These are phyloP conservation scores for Tanacetum coccineum DNA, from an alignment of 129 eudicot genomes.

Conservation along the genomic window DNA sequence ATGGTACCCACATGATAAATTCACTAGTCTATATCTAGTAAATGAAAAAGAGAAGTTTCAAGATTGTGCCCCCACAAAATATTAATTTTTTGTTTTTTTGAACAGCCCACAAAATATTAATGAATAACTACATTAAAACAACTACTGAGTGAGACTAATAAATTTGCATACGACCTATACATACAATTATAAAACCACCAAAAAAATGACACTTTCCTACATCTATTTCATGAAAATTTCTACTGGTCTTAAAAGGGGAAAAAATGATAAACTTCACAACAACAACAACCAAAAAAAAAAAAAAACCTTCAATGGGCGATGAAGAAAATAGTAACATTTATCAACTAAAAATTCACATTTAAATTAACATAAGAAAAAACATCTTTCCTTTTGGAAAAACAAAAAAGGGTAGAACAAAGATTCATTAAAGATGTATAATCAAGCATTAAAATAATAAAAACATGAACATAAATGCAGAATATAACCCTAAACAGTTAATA, in stretches of 20 bases:
- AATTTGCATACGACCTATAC: slow-evolving; percentile 9
- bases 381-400: not conserved
- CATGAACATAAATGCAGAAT: slow-evolving; percentile 24
- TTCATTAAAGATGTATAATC: slow-evolving; percentile 12
- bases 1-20: slow-evolving; percentile 38
- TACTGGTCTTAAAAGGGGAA: no score
- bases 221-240: not conserved
- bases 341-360: not conserved
- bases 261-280: no score
- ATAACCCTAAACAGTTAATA: not conserved
- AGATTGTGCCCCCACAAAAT: slow-evolving; percentile 27
- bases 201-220: slow-evolving; percentile 24
- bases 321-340: no score
- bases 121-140: slow-evolving; percentile 5
- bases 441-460: slow-evolving; percentile 10
- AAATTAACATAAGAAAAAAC: no score
- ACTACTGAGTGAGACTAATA: slow-evolving; percentile 2
- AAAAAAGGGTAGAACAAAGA: not conserved
- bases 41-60: slow-evolving; percentile 19
- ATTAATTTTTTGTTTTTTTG: no score
- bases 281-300: no score
- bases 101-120: no score
- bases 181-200: slow-evolving; percentile 17
- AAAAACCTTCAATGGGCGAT: no score
- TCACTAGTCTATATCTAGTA: slow-evolving; percentile 21